Evolutionary conservation across 2,329 filamentous ascomycete species (phyloP).

Genomic region (Diaporthe helianthi): DNA sequence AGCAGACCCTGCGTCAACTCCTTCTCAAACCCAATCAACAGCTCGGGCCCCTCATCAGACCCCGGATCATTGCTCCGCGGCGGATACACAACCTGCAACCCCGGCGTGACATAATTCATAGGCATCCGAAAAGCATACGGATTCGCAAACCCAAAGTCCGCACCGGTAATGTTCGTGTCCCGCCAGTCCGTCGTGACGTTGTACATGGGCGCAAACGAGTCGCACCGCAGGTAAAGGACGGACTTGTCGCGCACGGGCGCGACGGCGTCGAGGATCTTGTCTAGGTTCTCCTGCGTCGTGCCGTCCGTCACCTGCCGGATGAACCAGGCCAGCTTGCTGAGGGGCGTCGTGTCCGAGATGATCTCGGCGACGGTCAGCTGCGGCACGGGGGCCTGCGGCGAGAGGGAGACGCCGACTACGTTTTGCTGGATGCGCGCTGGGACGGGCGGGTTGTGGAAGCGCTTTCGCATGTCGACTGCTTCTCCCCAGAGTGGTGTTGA

Average conservation of each 20-base stretch:
- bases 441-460: conserved; percentile 43
- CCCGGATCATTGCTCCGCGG: conserved; percentile 37
- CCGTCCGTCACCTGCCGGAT: conserved; percentile 47
- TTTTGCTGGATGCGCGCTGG: conserved; percentile 48
- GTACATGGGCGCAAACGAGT: conserved; percentile 46
- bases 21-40: conserved; percentile 46
- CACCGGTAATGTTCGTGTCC: conserved; percentile 39
- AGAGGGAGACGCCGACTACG: conserved; percentile 41
- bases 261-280: conserved; percentile 40
- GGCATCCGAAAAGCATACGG: conserved; percentile 45
- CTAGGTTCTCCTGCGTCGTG: conserved; percentile 43
- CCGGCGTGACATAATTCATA: conserved; percentile 41
- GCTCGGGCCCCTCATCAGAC: conserved; percentile 46
- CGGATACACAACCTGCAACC: conserved; percentile 43
- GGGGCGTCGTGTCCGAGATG: conserved; percentile 43
- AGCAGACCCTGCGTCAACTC: conserved; percentile 42
- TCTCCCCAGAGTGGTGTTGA: conserved; percentile 46
- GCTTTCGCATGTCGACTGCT: conserved; percentile 48
- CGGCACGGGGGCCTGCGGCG: conserved; percentile 38
- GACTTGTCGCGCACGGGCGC: conserved; percentile 48
- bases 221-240: conserved; percentile 43
- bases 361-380: conserved; percentile 44
- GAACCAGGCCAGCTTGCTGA: conserved; percentile 45
- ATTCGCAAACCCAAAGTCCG: conserved; percentile 47
- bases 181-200: conserved; percentile 47